phyloP scores from a whole-genome alignment of 2,329 filamentous ascomycete species.

The Rhynchosporium agropyri region DNA sequence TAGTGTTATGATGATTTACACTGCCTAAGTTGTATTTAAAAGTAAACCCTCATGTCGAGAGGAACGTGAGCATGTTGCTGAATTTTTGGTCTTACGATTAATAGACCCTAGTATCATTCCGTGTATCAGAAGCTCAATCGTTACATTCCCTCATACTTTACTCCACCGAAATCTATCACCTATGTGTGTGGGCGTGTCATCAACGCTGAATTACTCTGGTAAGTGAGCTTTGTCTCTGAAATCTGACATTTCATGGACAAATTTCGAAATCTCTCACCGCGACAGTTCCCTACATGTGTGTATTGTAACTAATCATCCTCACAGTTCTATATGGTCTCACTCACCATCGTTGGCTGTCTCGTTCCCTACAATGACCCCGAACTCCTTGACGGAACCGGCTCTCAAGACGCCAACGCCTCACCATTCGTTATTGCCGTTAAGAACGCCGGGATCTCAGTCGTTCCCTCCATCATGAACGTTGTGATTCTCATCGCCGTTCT shows the following conservation, averaged over 20 bases:
- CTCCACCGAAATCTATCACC: not conserved
- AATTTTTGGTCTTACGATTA: too few species aligned
- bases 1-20: too few species aligned
- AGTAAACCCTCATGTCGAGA: too few species aligned
- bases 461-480: slow-evolving; percentile 59
- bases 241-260: too few species aligned
- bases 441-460: slow-evolving; percentile 52
- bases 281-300: too few species aligned
- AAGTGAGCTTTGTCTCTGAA: not conserved
- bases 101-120: too few species aligned
- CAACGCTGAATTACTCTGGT: slow-evolving; percentile 1
- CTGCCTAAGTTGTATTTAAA: too few species aligned
- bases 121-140: too few species aligned
- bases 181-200: slow-evolving; percentile 12
- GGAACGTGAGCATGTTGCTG: too few species aligned
- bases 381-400: slow-evolving; percentile 43
- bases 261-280: too few species aligned
- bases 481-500: slow-evolving; percentile 59
- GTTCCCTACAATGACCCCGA: slow-evolving; percentile 46
- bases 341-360: slow-evolving; percentile 52
- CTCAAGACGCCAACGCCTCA: slow-evolving; percentile 45
- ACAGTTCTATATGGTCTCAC: slow-evolving; percentile 82
- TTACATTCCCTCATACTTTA: too few species aligned
- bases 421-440: slow-evolving; percentile 60
- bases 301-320: slow-evolving; percentile 42